Evolutionary conservation across 306 rosid genomes (phyloP), one percentile per base, ranked within the genome.

Genomic region (Medicago ruthenica): DNA sequence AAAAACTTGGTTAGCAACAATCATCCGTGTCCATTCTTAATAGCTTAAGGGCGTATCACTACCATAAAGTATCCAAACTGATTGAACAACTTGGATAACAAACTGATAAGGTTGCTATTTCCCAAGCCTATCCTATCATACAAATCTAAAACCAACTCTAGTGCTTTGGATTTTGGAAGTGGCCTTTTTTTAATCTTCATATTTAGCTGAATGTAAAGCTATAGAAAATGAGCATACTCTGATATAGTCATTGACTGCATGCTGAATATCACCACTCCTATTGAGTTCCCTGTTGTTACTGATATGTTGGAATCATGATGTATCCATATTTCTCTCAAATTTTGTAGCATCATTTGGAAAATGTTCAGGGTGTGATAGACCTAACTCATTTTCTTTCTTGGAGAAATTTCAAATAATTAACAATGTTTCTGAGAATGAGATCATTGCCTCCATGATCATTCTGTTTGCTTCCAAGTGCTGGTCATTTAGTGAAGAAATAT

Each of bases 401-500:
- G 14, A 27, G 31, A 4, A 59, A 27, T 59, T 59, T 59, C 37
- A 59, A 59, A 59, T 39, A 59, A 22, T 16, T 20, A 20, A 18
- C 27, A 58, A 22, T 57, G 36, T 21, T n/a, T 21, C 15, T 21
- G 39, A 59, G 40, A 59, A 22, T 22, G 65, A 59, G 65, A 13
- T 59, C 40, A 27, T 59, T 59, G 66, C 17, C 16, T 59, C 41
- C 40, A 22, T 24, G 66, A 59, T 6, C 66, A 14, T 24, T 27
- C 17, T 60, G 41, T 60, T 60, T 60, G 66, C 41, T 60, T 27
- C 41, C 16, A 27, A 58, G n/a, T 58, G 39, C 64, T 58, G 64
- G 64, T 58, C 17, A 22, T 58, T 22, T 12, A 58, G 63, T 58
- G 63, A 58, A 21, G 63, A 21, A 58, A 58, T 58, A 58, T 22